Percentiles rank a stretch among this genome's conserved stretches.
These are phyloP conservation scores for Gossypium schwendimanii DNA, from an alignment of 441 rosid species.

Conservation along the genomic window DNA sequence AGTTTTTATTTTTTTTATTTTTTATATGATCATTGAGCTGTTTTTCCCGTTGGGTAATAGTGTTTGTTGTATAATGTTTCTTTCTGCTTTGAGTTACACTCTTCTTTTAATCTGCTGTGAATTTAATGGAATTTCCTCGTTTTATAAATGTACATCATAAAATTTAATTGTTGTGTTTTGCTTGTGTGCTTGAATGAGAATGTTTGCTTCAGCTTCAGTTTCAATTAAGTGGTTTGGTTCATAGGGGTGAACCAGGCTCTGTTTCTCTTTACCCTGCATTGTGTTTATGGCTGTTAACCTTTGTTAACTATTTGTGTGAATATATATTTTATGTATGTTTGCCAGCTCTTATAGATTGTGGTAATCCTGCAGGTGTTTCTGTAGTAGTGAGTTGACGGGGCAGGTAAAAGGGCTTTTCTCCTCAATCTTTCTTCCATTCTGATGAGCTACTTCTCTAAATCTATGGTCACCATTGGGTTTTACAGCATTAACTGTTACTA, in stretches of 20 bases:
- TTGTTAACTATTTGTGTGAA: slow-evolving; percentile 29
- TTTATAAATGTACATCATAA: background rate
- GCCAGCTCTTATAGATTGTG: slow-evolving; percentile 16
- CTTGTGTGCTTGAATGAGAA: background rate
- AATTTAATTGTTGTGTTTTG: background rate
- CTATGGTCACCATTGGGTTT: background rate
- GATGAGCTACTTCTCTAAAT: background rate
- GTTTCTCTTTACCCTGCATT: background rate
- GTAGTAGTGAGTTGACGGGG: slow-evolving; percentile 49
- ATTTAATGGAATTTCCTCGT: background rate
- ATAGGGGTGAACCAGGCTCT: background rate
- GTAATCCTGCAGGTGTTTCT: slow-evolving; percentile 50
- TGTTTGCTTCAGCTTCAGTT: background rate
- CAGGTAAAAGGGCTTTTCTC: slow-evolving; percentile 42
- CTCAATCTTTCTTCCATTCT: background rate
- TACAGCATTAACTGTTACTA: background rate
- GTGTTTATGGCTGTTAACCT: slow-evolving; percentile 22
- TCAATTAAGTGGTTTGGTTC: background rate
- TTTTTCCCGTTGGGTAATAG: background rate
- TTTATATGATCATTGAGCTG: background rate
- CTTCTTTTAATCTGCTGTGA: background rate
- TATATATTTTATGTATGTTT: slow-evolving; percentile 16
- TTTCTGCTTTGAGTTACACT: background rate
- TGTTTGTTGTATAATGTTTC: background rate
- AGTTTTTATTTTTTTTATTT: too few species aligned